phyloP scores from a whole-genome alignment of 495 filamentous ascomycete genomes.

The Neurospora terricola region DNA sequence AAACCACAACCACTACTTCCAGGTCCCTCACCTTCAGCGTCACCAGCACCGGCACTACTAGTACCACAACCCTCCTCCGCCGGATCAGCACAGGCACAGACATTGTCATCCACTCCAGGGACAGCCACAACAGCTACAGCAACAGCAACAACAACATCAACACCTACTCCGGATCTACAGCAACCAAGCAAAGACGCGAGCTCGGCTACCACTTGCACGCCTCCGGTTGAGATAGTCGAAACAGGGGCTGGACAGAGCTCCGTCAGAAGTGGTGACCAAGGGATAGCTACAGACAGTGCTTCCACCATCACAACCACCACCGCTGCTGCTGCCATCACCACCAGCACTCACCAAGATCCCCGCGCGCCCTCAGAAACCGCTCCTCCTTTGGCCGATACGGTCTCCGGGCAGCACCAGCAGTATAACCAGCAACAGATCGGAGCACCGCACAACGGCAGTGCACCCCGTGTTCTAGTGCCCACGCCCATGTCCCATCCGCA shows the following conservation, averaged over 20 bases:
- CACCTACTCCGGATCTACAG: background rate
- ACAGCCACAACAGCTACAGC: conserved; percentile 1
- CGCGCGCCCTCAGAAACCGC: background rate
- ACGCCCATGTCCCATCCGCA: conserved; percentile 40
- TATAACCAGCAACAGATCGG: background rate
- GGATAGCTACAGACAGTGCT: conserved; percentile 7
- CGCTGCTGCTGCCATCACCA: background rate
- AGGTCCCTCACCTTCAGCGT: background rate
- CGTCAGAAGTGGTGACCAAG: conserved; percentile 9
- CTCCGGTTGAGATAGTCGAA: conserved; percentile 5
- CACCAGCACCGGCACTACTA: background rate
- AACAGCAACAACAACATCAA: background rate
- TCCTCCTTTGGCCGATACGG: background rate
- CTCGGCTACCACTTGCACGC: conserved; percentile 2
- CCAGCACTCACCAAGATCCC: background rate
- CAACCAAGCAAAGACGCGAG: background rate
- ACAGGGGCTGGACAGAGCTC: conserved; percentile 5
- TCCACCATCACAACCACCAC: conserved; percentile 5
- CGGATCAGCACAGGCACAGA: conserved; percentile 1
- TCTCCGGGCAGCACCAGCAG: background rate
- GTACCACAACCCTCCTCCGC: background rate
- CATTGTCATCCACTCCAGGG: conserved; percentile 2
- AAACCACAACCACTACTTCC: conserved; percentile 1
- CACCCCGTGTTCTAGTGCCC: background rate
- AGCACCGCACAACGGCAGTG: conserved; percentile 12